Percentiles rank a stretch among this genome's conserved stretches.
These are phyloP conservation scores for Boletus huronensis DNA, from an alignment of 768 basidiomycete genomes.

Conservation along the genomic window DNA sequence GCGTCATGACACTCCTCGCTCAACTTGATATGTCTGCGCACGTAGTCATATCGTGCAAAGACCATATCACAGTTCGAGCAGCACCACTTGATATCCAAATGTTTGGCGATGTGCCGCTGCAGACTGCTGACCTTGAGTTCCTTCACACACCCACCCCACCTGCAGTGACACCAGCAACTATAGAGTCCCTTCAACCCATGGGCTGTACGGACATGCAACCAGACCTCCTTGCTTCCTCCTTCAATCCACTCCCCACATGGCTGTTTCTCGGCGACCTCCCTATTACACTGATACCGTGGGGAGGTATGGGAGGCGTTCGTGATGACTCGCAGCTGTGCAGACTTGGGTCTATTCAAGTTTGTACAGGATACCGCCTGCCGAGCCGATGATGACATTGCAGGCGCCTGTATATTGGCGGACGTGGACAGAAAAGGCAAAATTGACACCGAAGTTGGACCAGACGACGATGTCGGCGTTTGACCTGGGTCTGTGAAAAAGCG, in stretches of 20 bases:
- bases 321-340: background rate
- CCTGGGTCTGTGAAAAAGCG: background rate
- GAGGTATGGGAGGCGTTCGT: background rate
- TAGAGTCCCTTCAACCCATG: constrained; percentile 13
- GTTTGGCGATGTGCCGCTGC: constrained; percentile 6
- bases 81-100: constrained; percentile 12
- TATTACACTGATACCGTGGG: constrained; percentile 5
- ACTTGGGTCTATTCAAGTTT: background rate
- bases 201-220: constrained; percentile 6
- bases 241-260: constrained; percentile 6
- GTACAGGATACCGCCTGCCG: background rate
- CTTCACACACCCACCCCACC: constrained; percentile 10
- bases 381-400: background rate
- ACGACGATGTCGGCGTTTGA: background rate
- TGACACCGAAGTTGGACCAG: background rate
- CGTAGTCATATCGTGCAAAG: constrained; percentile 8
- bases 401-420: background rate
- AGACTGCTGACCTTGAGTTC: constrained; percentile 11
- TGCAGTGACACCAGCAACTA: background rate
- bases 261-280: background rate
- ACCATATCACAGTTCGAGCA: constrained; percentile 6
- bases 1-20: constrained; percentile 4
- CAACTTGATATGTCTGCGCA: constrained; percentile 7
- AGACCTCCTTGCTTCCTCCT: constrained; percentile 11
- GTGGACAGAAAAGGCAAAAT: background rate